phyloP scores from a whole-genome alignment of 805 yeast genomes.

The Ascoidea asiatica region DNA sequence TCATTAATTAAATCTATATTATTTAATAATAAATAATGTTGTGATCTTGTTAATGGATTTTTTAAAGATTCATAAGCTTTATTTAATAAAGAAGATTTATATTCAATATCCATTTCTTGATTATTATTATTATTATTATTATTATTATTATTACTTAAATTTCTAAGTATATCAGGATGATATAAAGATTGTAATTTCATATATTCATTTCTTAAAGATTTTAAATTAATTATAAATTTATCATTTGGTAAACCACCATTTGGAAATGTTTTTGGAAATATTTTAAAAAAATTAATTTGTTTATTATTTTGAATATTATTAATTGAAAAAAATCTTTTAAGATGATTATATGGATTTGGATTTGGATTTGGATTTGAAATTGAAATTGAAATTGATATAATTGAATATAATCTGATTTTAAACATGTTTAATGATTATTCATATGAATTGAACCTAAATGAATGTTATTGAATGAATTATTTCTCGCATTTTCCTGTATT shows the following conservation, averaged over 20 bases:
- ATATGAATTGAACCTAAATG: too few species aligned
- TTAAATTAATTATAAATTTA: constrained; percentile 41
- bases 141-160: constrained; percentile 2
- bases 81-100: constrained; percentile 45
- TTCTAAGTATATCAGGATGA: constrained; percentile 63
- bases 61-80: constrained; percentile 62
- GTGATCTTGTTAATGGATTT: constrained; percentile 61
- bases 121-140: constrained; percentile 11
- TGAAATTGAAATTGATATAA: too few species aligned
- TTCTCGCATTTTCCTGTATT: too few species aligned
- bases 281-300: constrained; percentile 35
- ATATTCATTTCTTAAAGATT: constrained; percentile 58
- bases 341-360: too few species aligned
- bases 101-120: constrained; percentile 14
- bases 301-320: too few species aligned
- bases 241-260: constrained; percentile 49
- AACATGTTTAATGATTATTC: too few species aligned
- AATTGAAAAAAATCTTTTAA: too few species aligned
- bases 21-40: constrained; percentile 33
- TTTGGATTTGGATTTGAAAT: too few species aligned
- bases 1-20: constrained; percentile 50
- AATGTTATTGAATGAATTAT: too few species aligned
- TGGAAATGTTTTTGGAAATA: constrained; percentile 71
- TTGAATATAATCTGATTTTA: too few species aligned
- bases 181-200: constrained; percentile 53